phyloP scores from a whole-genome alignment of 129 eudicot genomes.

The Gnaphalium uliginosum region DNA sequence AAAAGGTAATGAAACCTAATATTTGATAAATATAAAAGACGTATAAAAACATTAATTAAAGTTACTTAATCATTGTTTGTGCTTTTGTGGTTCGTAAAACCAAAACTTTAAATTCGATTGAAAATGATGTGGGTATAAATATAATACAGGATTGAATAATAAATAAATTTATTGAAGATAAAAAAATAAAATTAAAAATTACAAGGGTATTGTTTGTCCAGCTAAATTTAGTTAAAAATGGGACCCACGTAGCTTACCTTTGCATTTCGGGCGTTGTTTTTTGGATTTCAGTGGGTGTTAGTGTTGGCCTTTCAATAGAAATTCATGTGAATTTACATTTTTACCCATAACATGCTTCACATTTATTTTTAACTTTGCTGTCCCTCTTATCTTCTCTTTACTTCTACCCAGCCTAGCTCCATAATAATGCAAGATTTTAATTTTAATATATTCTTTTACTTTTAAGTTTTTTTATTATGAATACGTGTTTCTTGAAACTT shows the following conservation, averaged over 20 bases:
- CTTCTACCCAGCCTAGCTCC: conserved; percentile 30
- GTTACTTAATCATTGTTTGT: neutral
- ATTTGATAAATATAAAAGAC: neutral
- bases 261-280: conserved; percentile 44
- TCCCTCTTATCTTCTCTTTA: conserved; percentile 23
- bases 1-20: neutral
- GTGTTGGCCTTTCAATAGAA: conserved; percentile 38
- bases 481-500: too few relatives aligned
- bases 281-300: conserved; percentile 47
- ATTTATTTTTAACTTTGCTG: conserved; percentile 34
- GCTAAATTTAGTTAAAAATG: conserved; percentile 93
- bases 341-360: conserved; percentile 51
- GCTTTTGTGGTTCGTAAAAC: neutral
- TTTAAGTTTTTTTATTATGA: neutral
- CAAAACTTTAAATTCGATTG: neutral
- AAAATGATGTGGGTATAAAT: conserved; percentile 9
- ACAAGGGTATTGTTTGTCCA: conserved; percentile 63
- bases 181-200: conserved; percentile 14
- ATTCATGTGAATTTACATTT: conserved; percentile 27
- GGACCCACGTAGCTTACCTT: conserved; percentile 68
- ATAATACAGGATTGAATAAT: conserved; percentile 19
- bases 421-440: conserved; percentile 34
- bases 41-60: neutral
- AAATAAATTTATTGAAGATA: neutral
- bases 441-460: conserved; percentile 5